These are phyloP conservation scores for Isoetes taiwanensis DNA, from an alignment of 75 land plant genomes.

Conservation along the genomic window DNA sequence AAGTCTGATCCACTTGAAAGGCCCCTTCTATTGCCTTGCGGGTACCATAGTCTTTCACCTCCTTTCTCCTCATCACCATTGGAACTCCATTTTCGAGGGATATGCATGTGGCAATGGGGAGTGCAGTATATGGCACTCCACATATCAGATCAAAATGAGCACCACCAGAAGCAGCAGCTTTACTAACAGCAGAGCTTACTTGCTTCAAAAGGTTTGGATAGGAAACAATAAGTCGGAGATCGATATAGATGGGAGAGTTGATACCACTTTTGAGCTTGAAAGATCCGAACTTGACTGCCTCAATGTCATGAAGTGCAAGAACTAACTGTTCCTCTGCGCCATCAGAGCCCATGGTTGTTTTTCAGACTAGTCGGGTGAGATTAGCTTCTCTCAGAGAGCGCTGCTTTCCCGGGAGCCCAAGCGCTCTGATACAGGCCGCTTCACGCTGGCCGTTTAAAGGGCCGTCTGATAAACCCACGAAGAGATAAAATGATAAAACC, in stretches of 20 bases:
- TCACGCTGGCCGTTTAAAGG: no score
- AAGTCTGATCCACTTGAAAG: conserved; percentile 31
- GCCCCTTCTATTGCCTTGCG: conserved; percentile 69
- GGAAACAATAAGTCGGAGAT: conserved; percentile 89
- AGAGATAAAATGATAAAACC: no score
- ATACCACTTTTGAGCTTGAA: conserved; percentile 98
- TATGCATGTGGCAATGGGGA: conserved; percentile 78
- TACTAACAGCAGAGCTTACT: conserved; percentile 43
- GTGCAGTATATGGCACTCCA: conserved; percentile 97
- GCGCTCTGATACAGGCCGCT: no score
- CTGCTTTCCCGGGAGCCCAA: no score
- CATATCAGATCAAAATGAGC: conserved; percentile 53
- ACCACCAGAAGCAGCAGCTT: not conserved
- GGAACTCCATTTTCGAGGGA: conserved; percentile 42
- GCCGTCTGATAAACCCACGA: no score
- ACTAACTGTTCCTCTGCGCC: no score
- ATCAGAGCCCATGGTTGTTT: conserved; percentile 18
- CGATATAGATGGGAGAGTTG: conserved; percentile 87
- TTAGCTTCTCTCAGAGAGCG: no score
- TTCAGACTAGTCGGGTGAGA: no score
- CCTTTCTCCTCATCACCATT: conserved; percentile 97
- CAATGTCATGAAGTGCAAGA: not conserved
- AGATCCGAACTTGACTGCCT: conserved; percentile 59
- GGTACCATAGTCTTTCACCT: conserved; percentile 91
- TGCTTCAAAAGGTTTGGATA: conserved; percentile 63